Evolutionary conservation across 352 stramenopile species (phyloP), one percentile per base, ranked within the genome.

Genomic region (Blastocystis sp.): DNA sequence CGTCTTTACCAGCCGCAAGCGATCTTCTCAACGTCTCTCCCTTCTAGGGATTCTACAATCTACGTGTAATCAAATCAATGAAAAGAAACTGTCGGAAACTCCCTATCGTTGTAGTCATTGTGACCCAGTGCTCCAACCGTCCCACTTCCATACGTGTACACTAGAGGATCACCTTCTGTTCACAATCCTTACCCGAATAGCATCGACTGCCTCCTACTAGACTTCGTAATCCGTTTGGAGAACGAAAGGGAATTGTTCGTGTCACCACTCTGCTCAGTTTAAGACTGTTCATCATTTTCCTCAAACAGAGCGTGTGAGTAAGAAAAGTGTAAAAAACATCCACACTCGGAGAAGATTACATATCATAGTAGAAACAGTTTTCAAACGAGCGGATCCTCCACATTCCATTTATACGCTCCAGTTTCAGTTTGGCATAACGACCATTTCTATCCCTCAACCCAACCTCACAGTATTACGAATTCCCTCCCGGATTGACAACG

Each of bases 141-240:
- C 75, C 75, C 75, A 32, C 29, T 63, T 40, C 75, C 75, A 72
- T 76, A 85, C 18, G 51, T 85, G 27, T 85, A 85, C 6, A 85
- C 75, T 85, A 51, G 1, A 54, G 7, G 18, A 32, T 53, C 7
- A 75, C 7, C 14, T n/a, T n/a, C n/a, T n/a, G n/a, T n/a, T n/a
- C n/a, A n/a, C 4, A 32, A 54, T 51, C 3, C 11, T 49, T 53
- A 51, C 63, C 63, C 9, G 63, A 75, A 75, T 75, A 75, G 4
- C 36, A 75, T 3, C 63, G 63, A 48, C n/a, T n/a, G n/a, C n/a
- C n/a, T n/a, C n/a, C n/a, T n/a, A n/a, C n/a, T n/a, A n/a, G n/a
- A n/a, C n/a, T n/a, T n/a, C n/a, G n/a, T n/a, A n/a, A n/a, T n/a
- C n/a, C n/a, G n/a, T n/a, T n/a, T n/a, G n/a, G n/a, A n/a, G n/a